Evolutionary conservation across 352 stramenopile genomes (phyloP).

Genomic region (Plasmopara muralis): DNA sequence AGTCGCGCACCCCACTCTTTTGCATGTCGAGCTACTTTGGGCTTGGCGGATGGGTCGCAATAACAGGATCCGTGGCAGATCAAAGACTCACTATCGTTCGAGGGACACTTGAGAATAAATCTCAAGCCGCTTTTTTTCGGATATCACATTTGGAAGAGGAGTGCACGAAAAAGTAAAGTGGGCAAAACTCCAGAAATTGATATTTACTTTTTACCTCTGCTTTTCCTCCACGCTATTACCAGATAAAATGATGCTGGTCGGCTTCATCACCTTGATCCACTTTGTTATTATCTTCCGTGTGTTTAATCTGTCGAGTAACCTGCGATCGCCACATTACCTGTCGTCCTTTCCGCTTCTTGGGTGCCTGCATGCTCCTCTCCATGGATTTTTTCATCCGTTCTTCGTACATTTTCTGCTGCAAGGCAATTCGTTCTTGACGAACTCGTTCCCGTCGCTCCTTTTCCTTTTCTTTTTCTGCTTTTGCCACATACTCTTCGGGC

Average conservation of each 20-base stretch:
- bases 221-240: conserved; percentile 32
- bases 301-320: conserved; percentile 67
- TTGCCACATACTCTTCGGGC: conserved; percentile 90
- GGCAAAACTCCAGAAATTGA: neutral
- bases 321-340: conserved; percentile 91
- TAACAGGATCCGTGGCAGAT: conserved; percentile 11
- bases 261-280: conserved; percentile 77
- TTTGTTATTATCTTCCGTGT: conserved; percentile 72
- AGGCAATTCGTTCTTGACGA: conserved; percentile 85
- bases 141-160: conserved; percentile 50
- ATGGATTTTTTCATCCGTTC: conserved; percentile 93
- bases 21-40: conserved; percentile 69
- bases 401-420: conserved; percentile 91
- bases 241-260: conserved; percentile 80
- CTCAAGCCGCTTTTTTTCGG: conserved; percentile 43
- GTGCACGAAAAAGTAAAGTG: neutral
- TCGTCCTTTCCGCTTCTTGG: conserved; percentile 88
- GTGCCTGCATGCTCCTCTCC: conserved; percentile 88
- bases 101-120: conserved; percentile 61
- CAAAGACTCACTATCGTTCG: conserved; percentile 44
- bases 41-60: conserved; percentile 51
- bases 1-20: conserved; percentile 49
- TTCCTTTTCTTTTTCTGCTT: conserved; percentile 93
- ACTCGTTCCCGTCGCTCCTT: conserved; percentile 90
- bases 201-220: neutral